Percentiles rank a stretch among this genome's conserved stretches.
Evolutionary conservation across 306 rosid species (phyloP).

Genomic region (Glycine soja): DNA sequence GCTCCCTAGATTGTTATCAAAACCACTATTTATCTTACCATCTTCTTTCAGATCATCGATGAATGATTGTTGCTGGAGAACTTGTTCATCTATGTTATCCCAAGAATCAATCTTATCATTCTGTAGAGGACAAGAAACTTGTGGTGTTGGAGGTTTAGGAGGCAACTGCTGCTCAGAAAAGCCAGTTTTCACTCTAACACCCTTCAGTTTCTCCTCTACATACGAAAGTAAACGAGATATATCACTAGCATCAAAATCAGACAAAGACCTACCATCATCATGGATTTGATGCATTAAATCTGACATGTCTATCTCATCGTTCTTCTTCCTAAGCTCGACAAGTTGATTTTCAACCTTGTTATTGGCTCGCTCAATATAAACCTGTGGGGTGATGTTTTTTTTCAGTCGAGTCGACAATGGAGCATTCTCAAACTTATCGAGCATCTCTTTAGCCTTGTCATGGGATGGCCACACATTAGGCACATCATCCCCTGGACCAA

Average conservation of each 20-base stretch:
- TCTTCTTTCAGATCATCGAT: not conserved
- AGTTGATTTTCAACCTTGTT: not conserved
- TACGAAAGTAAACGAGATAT: slow-evolving; percentile 8
- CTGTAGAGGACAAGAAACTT: not conserved
- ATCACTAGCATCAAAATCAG: not conserved
- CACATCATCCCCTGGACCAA: not conserved
- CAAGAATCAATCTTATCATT: not conserved
- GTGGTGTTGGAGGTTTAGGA: not conserved
- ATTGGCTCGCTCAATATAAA: not conserved
- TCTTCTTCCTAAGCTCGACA: not conserved
- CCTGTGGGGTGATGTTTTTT: not conserved
- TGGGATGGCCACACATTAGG: slow-evolving; percentile 41
- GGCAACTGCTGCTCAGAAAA: not conserved
- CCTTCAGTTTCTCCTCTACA: not conserved
- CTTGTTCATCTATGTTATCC: not conserved
- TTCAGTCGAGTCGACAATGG: not conserved
- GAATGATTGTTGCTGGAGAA: not conserved
- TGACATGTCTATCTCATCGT: not conserved
- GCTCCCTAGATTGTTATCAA: too few relatives aligned
- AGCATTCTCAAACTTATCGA: not conserved
- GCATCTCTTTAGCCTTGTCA: not conserved
- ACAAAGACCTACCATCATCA: slow-evolving; percentile 14
- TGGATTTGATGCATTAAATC: slow-evolving; percentile 9
- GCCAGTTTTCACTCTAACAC: not conserved
- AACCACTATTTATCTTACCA: not conserved